Percentiles rank a stretch among this genome's conserved stretches.
phyloP scores from a whole-genome alignment of 179 eudicot species.

The Silene coronaria region DNA sequence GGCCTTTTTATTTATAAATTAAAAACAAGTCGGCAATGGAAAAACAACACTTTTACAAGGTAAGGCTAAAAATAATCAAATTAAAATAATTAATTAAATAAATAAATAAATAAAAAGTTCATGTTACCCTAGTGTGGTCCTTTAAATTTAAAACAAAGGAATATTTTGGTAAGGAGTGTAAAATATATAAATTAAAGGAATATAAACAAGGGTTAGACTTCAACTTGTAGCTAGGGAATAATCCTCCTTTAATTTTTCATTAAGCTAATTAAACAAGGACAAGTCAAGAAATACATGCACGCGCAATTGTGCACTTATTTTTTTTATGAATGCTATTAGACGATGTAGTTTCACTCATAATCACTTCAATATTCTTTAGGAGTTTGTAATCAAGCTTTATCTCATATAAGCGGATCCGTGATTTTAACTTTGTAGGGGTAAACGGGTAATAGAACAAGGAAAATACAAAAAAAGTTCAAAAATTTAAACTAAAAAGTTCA shows the following conservation, averaged over 20 bases:
- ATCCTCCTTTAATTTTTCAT: constrained; percentile 27
- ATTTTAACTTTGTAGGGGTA: too few species aligned
- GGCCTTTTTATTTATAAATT: not conserved
- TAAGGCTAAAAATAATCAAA: constrained; percentile 24
- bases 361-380: not conserved
- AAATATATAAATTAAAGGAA: constrained; percentile 9
- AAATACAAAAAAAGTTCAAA: too few species aligned
- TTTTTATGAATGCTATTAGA: not conserved
- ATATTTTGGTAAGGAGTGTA: constrained; percentile 18
- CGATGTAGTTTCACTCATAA: not conserved
- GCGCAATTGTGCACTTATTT: not conserved
- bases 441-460: too few species aligned
- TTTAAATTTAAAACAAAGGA: constrained; percentile 23
- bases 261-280: constrained; percentile 20
- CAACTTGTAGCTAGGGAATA: constrained; percentile 27
- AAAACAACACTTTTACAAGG: constrained; percentile 17
- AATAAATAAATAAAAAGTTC: not conserved
- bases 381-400: not conserved
- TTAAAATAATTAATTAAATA: not conserved
- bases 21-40: not conserved
- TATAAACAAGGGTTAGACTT: constrained; percentile 22
- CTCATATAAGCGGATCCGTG: not conserved
- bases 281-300: constrained; percentile 3
- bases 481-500: too few species aligned
- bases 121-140: constrained; percentile 31